Base-by-base conservation (phyloP, 306 rosid species). In the Rosa multiflora region DNA sequence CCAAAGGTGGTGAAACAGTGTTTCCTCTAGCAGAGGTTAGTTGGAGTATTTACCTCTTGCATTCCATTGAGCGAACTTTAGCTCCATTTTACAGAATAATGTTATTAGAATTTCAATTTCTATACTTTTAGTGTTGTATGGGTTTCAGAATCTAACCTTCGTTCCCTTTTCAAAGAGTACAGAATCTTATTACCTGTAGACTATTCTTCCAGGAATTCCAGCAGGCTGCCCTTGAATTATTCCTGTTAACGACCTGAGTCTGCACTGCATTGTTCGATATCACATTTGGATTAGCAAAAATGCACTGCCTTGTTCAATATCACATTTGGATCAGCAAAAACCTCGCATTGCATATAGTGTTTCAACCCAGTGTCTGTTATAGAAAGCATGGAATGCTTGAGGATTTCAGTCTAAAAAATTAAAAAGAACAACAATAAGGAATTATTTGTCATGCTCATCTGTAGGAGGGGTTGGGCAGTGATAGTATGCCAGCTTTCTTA, bases 1-100 rank as follows among this genome's bases (percentile, higher is more conserved):
- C 83, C 79, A 88, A 76, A 82, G 99, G 99, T n/a, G 99, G 99
- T 75, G 99, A 96, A 88, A 96, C 99, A 1, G 97, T 96, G 80
- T 96, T 96, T 83, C 99, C 99, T 76, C 15, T 35, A 21, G 99
- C 96, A 0, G 94, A 91, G 99, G 99, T 96, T 78, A 74, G 97
- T 86, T 73, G 20, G 69, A 61, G 58, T 72, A 26, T 49, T 78
- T 75, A 26, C 55, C 78, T 42, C n/a, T 39, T 68, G 64, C 35
- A 49, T 71, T 72, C 77, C 39, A 6, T 21, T 70, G 39, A 47
- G 21, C 1, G 2, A 69, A 75, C 70, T 44, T 29, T 49, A 43
- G 20, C 78, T 59, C 78, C 32, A 10, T 75, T 75, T 5, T 8
- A 59, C 18, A 8, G 23, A 64, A 15, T n/a, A 49, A 9, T 62